Base-by-base conservation (phyloP, 2,329 filamentous ascomycete species). In the Penicillium sp. region DNA sequence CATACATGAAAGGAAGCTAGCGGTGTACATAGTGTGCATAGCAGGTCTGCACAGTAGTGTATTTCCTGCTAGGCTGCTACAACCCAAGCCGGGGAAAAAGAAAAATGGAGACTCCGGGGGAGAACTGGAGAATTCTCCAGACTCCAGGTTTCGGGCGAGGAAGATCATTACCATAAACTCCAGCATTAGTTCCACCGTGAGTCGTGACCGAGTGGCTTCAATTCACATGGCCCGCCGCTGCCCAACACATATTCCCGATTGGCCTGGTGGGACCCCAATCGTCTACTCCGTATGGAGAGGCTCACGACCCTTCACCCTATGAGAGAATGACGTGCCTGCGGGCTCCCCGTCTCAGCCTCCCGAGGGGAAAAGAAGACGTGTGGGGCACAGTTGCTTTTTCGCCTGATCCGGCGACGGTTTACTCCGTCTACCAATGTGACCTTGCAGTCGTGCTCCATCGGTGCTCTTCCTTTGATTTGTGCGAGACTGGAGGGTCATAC, bases 31-130 rank as follows among this genome's bases (percentile, higher is more conserved):
- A n/a, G n/a, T 33, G 13, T 14, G 30, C 30, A 14, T n/a, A n/a
- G 30, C 3, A 3, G 19, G 19, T 22, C 3, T 22, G 19, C 3
- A 22, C 19, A 6, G 19, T 22, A 13, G n/a, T n/a, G n/a, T n/a
- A n/a, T n/a, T n/a, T n/a, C n/a, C n/a, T n/a, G n/a, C n/a, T n/a
- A n/a, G n/a, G n/a, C n/a, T n/a, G n/a, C 19, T 22, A 22, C 19
- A 22, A 22, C 19, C 12, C 12, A 14, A 33, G 31, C 19, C 19
- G 16, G 14, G 35, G 22, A 5, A 29, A 37, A 42, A 42, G 16
- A 49, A 34, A 45, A 42, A n/a, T 28, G 41, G 40, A 14, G 30
- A 37, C 22, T 49, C 46, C n/a, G 46, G 46, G 46, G 46, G 25
- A n/a, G n/a, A 29, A 25, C 13, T 37, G 40, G 41, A 38, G 41